phyloP scores from a whole-genome alignment of 441 rosid genomes.

The Populus trichocarpa region DNA sequence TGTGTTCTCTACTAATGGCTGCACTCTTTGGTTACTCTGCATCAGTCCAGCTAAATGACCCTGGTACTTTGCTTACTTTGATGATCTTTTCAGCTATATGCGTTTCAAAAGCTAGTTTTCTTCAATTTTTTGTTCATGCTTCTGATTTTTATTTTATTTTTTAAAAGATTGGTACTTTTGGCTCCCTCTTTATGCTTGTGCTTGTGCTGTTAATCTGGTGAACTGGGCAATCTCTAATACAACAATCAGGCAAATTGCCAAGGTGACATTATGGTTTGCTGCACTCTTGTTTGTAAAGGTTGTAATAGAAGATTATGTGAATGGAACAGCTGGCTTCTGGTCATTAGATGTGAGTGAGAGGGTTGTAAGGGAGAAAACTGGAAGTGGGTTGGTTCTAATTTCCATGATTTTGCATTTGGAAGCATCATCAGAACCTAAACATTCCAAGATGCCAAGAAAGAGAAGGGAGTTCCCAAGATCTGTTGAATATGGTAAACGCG shows the following conservation, averaged over 20 bases:
- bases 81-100: background rate
- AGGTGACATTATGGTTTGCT: constrained; percentile 35
- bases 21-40: constrained; percentile 73
- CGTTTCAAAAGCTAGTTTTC: background rate
- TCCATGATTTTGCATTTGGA: constrained; percentile 65
- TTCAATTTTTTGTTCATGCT: background rate
- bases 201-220: constrained; percentile 49
- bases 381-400: constrained; percentile 62
- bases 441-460: constrained; percentile 10
- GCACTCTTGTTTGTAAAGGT: constrained; percentile 54
- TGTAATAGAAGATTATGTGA: constrained; percentile 38
- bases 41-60: constrained; percentile 76
- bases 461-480: constrained; percentile 14
- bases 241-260: constrained; percentile 26
- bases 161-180: constrained; percentile 77
- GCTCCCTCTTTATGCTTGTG: constrained; percentile 73
- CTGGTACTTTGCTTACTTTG: constrained; percentile 31
- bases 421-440: constrained; percentile 17
- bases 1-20: constrained; percentile 65
- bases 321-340: constrained; percentile 43
- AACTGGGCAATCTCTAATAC: constrained; percentile 25
- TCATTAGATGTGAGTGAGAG: constrained; percentile 65
- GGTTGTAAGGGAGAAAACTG: constrained; percentile 67
- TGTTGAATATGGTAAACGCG: constrained; percentile 44
- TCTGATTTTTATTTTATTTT: background rate